Conservation (phyloP, 768 basidiomycete genomes). For the Agrocybe praecox region DNA sequence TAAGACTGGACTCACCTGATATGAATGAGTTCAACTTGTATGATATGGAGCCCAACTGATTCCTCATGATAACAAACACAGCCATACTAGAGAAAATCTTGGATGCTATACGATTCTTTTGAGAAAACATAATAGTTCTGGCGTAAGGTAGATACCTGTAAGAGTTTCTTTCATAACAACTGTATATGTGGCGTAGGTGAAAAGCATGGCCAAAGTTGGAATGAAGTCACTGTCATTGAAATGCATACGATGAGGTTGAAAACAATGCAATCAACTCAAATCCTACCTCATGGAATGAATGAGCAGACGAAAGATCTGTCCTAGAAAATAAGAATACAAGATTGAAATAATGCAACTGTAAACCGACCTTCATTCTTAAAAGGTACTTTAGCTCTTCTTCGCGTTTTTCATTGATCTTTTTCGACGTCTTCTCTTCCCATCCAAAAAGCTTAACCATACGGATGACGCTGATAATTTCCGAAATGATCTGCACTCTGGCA, state of each 20-base stretch:
- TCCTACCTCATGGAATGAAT: conserved; percentile 9
- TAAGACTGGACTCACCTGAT: background rate
- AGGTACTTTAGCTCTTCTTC: conserved; percentile 61
- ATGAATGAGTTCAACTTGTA: conserved; percentile 3
- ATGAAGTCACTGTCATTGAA: background rate
- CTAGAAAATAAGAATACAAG: conserved; percentile 42
- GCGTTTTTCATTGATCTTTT: conserved; percentile 55
- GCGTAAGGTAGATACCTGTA: conserved; percentile 16
- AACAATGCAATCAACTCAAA: background rate
- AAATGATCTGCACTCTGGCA: background rate
- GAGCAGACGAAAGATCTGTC: background rate
- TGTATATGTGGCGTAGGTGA: conserved; percentile 62
- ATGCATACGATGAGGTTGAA: too few species aligned
- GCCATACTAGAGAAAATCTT: conserved; percentile 54
- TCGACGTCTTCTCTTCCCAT: conserved; percentile 60
- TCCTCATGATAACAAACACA: conserved; percentile 64
- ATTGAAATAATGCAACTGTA: conserved; percentile 16
- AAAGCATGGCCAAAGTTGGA: conserved; percentile 66
- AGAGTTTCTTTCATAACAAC: conserved; percentile 42
- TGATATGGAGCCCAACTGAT: conserved; percentile 43
- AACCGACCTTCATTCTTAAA: conserved; percentile 51
- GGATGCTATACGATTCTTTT: conserved; percentile 25
- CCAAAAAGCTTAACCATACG: conserved; percentile 77
- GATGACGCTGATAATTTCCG: conserved; percentile 49
- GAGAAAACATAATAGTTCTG: background rate